Conservation (phyloP, 2,329 filamentous ascomycete genomes). For the Grosmannia clavigera region DNA sequence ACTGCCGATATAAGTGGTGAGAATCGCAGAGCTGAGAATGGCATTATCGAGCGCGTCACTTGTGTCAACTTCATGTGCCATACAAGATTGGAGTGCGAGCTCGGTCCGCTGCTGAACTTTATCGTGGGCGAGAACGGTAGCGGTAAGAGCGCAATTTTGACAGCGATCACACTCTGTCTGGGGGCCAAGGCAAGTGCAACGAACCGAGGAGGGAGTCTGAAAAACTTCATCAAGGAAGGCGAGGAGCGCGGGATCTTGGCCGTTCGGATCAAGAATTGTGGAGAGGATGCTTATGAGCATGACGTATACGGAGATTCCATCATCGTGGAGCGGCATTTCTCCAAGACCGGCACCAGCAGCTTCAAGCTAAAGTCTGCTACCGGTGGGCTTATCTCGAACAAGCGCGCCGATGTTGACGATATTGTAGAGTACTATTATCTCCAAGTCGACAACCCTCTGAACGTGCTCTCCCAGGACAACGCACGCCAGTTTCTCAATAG, state of each 20-base stretch:
- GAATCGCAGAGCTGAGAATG: constrained; percentile 68
- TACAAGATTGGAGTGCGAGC: constrained; percentile 60
- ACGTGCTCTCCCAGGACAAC: constrained; percentile 88
- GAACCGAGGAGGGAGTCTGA: constrained; percentile 81
- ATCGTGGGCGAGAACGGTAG: constrained; percentile 96
- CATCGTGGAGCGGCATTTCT: constrained; percentile 83
- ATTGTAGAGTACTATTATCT: constrained; percentile 88
- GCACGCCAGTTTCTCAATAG: constrained; percentile 85
- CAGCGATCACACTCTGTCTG: constrained; percentile 85
- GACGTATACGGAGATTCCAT: constrained; percentile 77
- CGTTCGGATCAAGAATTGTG: constrained; percentile 85
- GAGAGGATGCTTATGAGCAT: constrained; percentile 69
- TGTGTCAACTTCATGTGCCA: constrained; percentile 98
- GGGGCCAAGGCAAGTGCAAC: constrained; percentile 88
- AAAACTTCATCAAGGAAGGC: constrained; percentile 81
- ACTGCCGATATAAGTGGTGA: constrained; percentile 29
- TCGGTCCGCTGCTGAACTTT: constrained; percentile 96
- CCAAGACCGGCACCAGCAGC: constrained; percentile 57
- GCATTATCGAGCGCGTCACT: constrained; percentile 76
- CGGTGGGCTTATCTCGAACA: constrained; percentile 63
- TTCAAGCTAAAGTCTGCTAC: constrained; percentile 76
- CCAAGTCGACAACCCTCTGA: constrained; percentile 94
- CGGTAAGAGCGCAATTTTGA: constrained; percentile 91
- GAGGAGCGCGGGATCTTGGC: constrained; percentile 62
- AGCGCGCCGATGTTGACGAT: constrained; percentile 78